Evolutionary conservation across 768 basidiomycete genomes (phyloP).

Genomic region (Hysterangium stoloniferum): DNA sequence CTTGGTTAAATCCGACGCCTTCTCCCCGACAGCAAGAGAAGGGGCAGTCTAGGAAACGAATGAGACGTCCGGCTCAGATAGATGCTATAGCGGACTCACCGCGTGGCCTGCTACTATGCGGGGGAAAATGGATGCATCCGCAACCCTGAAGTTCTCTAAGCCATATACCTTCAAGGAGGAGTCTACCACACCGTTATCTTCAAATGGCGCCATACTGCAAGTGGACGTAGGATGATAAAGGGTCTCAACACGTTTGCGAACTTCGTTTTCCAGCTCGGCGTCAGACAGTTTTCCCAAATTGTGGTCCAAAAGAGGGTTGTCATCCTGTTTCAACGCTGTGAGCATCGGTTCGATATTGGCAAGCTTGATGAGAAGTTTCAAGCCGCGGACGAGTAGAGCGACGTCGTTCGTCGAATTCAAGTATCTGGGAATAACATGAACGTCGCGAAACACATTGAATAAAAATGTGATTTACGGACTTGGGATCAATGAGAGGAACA

Average conservation of each 20-base stretch:
- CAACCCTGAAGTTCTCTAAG: slow-evolving; percentile 7
- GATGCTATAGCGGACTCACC: not conserved
- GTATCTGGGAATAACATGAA: not conserved
- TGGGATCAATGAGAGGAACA: slow-evolving; percentile 5
- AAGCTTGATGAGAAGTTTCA: slow-evolving; percentile 3
- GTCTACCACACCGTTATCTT: slow-evolving; percentile 9
- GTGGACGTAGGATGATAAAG: slow-evolving; percentile 10
- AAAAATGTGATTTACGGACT: slow-evolving; percentile 14
- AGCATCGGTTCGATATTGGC: not conserved
- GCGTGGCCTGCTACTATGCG: slow-evolving; percentile 5
- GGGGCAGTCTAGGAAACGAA: too few species aligned
- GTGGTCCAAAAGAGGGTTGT: not conserved
- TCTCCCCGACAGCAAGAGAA: slow-evolving; percentile 18
- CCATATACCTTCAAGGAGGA: slow-evolving; percentile 8
- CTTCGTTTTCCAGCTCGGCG: not conserved
- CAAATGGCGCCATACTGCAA: slow-evolving; percentile 5
- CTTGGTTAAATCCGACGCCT: slow-evolving; percentile 17
- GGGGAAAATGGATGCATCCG: slow-evolving; percentile 8
- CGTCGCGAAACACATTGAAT: slow-evolving; percentile 5
- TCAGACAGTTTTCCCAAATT: not conserved
- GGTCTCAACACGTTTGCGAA: slow-evolving; percentile 1
- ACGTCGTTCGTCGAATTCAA: not conserved
- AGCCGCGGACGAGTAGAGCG: slow-evolving; percentile 3
- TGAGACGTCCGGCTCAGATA: not conserved
- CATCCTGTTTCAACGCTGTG: not conserved